Conservation (phyloP, 2,329 filamentous ascomycete species). For the Thelonectria rubi region DNA sequence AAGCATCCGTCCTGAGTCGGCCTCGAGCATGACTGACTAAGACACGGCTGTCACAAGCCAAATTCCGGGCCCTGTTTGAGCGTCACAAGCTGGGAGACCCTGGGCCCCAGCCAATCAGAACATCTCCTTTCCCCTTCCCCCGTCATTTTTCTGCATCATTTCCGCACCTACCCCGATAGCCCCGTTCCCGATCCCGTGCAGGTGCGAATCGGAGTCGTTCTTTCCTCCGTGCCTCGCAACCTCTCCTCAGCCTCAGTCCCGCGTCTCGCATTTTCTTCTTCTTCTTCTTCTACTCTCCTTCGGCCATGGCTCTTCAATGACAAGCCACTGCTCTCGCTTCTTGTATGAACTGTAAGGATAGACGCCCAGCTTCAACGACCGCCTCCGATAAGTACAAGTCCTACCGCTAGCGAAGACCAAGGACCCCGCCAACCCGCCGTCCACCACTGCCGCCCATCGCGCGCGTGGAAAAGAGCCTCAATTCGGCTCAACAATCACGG, state of each 20-base stretch:
- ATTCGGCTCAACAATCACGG: slow-evolving; percentile 22
- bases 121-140: slow-evolving; percentile 8
- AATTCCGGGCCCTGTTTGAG: slow-evolving; percentile 19
- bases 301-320: slow-evolving; percentile 25
- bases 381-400: not conserved
- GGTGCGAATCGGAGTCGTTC: slow-evolving; percentile 21
- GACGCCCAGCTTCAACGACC: not conserved
- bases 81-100: slow-evolving; percentile 29
- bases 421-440: slow-evolving; percentile 23
- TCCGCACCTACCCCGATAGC: slow-evolving; percentile 28
- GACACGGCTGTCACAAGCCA: slow-evolving; percentile 40
- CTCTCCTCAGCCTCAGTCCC: not conserved
- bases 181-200: slow-evolving; percentile 27
- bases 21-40: slow-evolving; percentile 23
- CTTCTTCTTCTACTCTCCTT: not conserved
- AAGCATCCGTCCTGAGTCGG: no score
- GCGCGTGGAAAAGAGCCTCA: slow-evolving; percentile 20
- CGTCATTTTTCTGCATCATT: slow-evolving; percentile 16
- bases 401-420: slow-evolving; percentile 17
- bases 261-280: not conserved
- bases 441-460: slow-evolving; percentile 18
- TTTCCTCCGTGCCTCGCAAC: slow-evolving; percentile 17
- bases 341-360: not conserved
- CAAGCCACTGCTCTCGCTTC: not conserved
- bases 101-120: slow-evolving; percentile 29